Base-by-base conservation (phyloP, 352 stramenopile genomes). In the Pythium brachiatum region DNA sequence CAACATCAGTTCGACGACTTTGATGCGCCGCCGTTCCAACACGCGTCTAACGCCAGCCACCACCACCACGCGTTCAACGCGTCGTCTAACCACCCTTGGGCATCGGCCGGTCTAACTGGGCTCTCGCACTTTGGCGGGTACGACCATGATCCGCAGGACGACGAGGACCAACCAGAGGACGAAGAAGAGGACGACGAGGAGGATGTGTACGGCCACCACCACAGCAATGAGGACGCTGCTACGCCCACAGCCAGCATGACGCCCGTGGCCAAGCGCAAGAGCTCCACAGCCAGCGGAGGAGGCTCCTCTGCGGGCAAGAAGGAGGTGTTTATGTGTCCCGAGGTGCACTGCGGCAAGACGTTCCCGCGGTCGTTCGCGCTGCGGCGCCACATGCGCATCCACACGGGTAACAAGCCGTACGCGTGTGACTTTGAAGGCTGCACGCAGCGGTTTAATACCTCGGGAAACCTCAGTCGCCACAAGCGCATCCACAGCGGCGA, bases 401-500 rank as follows among this genome's bases (percentile, higher is more conserved):
- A 94, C 71, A 93, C 85, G 38, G 83, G 84, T 61, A 91, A 66
- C 50, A 92, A 92, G 54, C 86, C 84, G 23, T 95, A 94, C 65
- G 80, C 66, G 20, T 95, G 86, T 50, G 83, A 94, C 69, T 80
- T 80, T 54, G 72, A 88, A 7, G 83, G 83, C 66, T 94, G 84
- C 66, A 38, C 71, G 43, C 81, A 92, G 62, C 75, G 84, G 13
- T 95, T 95, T 71, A 94, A 92, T 67, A 95, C 86, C 69, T 95
- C 86, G 9, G 86, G 86, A 13, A 95, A 95, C 65, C 57, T 95
- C 11, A 93, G 83, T 57, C 83, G 86, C 53, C 86, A 95, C 73
- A 94, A 94, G 62, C 84, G 86, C 66, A 95, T 93, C 65, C 86
- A 95, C 70, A 91, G 77, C 44, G 86, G 86, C 48, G 86, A 92